Evolutionary conservation across 331 rosid species (phyloP), one percentile per base, ranked within the genome.

Genomic region (Arachis monticola): DNA sequence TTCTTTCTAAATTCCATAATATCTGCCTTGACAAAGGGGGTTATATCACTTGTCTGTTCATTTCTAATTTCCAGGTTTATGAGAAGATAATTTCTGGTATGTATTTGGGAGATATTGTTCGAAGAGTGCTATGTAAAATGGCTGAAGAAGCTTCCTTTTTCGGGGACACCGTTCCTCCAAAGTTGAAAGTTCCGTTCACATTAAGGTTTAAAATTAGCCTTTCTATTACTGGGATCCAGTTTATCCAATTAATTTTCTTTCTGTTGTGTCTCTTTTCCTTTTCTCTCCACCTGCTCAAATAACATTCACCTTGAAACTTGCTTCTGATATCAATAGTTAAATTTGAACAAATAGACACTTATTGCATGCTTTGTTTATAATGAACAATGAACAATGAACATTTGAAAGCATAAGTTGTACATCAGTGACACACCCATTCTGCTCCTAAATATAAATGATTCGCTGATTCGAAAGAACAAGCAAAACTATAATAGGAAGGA

Each of bases 41-140:
- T 61, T 72, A 60, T 12, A 71, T 77, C 45, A 2, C 62, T 55
- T 55, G 30, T 55, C 1, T 38, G 68, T 11, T 63, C 50, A 38
- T 67, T 55, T 40, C 70, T 64, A 13, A 13, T 73, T 71, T 74
- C 68, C 93, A 93, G 98, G 89, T 87, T 47, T 89, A 89, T 52
- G 97, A 93, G 85, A 93, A 93, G 89, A 73, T 91, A 31, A 85
- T 91, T 60, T 89, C 96, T 51, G 98, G 98, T 31, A 91, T 93
- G 98, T 93, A 93, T 78, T 85, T 93, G 82, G 98, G 96, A 78
- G 98, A 93, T 13, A 82, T 93, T 13, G 85, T 91, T 30, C 97
- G 98, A 30, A 87, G 87, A 85, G 96, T 91, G 14, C 70, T 93
- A 76, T 76, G 60, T 68, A 91, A 73, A 76, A 87, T 93, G 96